Percentiles rank a stretch among this genome's conserved stretches.
Conservation (phyloP, 352 stramenopile species). For the Pythium sukuiense region DNA sequence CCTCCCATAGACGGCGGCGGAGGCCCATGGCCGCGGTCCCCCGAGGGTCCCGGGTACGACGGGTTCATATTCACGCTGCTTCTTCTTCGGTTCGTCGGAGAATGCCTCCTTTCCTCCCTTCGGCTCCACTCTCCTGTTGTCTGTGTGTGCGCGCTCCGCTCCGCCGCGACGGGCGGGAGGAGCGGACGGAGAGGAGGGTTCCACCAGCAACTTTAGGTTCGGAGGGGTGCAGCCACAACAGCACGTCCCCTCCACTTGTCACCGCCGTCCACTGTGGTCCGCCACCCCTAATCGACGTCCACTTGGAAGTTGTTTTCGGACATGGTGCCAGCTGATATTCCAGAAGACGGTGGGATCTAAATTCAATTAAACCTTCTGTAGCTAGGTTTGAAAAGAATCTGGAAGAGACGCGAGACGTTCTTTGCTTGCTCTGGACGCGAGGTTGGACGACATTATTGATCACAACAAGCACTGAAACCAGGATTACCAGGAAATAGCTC, state of each 20-base stretch:
- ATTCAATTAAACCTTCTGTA: neutral
- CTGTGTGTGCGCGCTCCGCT: neutral
- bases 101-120: neutral
- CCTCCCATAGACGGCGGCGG: constrained; percentile 36
- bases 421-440: too few species aligned
- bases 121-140: neutral
- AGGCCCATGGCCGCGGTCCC: constrained; percentile 56
- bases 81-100: constrained; percentile 28
- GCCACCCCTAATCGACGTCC: constrained; percentile 6
- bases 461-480: too few species aligned
- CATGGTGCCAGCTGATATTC: constrained; percentile 20
- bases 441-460: too few species aligned
- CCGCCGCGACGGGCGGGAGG: neutral
- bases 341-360: constrained; percentile 14
- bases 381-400: neutral
- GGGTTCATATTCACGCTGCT: constrained; percentile 58
- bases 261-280: neutral
- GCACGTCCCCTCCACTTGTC: constrained; percentile 9
- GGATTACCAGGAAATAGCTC: too few species aligned
- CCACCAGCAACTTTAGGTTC: neutral
- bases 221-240: neutral
- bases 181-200: constrained; percentile 2
- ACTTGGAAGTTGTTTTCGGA: neutral
- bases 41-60: constrained; percentile 70
- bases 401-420: neutral